Evolutionary conservation across 192 early-diverging fungal species (phyloP).

Genomic region (Backusella sp.): DNA sequence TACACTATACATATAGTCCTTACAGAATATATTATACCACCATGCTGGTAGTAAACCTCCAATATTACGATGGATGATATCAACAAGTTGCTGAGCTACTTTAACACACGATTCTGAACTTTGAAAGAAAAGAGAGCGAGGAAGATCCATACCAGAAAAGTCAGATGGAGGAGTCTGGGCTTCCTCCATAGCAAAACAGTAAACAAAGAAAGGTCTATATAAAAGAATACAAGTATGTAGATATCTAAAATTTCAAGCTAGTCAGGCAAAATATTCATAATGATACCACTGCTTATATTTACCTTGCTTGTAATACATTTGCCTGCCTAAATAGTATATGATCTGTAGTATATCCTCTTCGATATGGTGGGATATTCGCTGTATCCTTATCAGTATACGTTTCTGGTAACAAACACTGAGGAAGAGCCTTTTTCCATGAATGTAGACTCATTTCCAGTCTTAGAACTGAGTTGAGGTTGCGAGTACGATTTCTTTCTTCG

Average conservation of each 20-base stretch:
- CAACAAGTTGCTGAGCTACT: slow-evolving; percentile 7
- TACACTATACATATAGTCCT: background rate
- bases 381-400: background rate
- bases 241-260: background rate
- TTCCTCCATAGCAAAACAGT: slow-evolving; percentile 17
- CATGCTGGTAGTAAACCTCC: slow-evolving; percentile 13
- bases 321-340: slow-evolving; percentile 5
- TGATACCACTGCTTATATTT: background rate
- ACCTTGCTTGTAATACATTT: slow-evolving; percentile 15
- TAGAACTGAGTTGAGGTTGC: slow-evolving; percentile 5
- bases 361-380: background rate
- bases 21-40: slow-evolving; percentile 14
- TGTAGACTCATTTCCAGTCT: slow-evolving; percentile 12
- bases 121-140: slow-evolving; percentile 12
- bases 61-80: slow-evolving; percentile 11
- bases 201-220: slow-evolving; percentile 17
- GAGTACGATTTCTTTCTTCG: slow-evolving; percentile 9
- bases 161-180: background rate
- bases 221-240: slow-evolving; percentile 25
- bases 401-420: slow-evolving; percentile 2
- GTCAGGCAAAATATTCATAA: background rate
- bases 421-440: slow-evolving; percentile 12
- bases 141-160: background rate
- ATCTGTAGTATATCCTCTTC: slow-evolving; percentile 3
- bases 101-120: slow-evolving; percentile 15